Evolutionary conservation across 176 grass and related monocot species (phyloP).

Genomic region (Paspalum vaginatum): DNA sequence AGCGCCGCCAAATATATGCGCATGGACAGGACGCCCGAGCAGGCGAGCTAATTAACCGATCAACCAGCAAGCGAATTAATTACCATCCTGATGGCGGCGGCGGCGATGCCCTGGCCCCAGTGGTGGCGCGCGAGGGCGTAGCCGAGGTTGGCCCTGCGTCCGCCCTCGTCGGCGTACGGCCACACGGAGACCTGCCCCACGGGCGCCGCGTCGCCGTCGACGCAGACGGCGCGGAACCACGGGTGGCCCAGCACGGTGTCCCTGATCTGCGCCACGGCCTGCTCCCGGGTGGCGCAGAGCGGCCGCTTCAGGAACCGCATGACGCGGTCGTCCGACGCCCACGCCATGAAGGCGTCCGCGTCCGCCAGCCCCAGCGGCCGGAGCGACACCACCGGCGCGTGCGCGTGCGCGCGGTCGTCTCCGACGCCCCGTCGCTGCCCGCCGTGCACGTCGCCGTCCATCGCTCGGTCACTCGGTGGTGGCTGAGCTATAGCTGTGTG

Average conservation of each 20-base stretch:
- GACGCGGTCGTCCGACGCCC: conserved; percentile 66
- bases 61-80: too few species aligned
- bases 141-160: conserved; percentile 53
- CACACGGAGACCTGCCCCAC: conserved; percentile 57
- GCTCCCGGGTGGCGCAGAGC: conserved; percentile 40
- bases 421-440: neutral
- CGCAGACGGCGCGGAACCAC: conserved; percentile 57
- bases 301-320: conserved; percentile 50
- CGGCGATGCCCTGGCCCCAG: conserved; percentile 52
- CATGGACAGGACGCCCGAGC: neutral
- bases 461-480: neutral
- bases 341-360: conserved; percentile 57
- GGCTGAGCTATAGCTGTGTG: neutral
- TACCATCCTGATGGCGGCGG: conserved; percentile 47
- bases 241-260: conserved; percentile 54
- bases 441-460: conserved; percentile 1
- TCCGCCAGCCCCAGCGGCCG: conserved; percentile 45
- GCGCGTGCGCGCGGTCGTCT: neutral
- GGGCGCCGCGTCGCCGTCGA: conserved; percentile 25
- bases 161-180: conserved; percentile 47
- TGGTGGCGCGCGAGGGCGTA: conserved; percentile 46
- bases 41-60: too few species aligned
- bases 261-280: conserved; percentile 42
- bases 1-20: neutral
- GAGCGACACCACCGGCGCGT: conserved; percentile 34